Conservation (phyloP, 1,284 basidiomycete species). For the Cutaneotrichosporon daszewskae region DNA sequence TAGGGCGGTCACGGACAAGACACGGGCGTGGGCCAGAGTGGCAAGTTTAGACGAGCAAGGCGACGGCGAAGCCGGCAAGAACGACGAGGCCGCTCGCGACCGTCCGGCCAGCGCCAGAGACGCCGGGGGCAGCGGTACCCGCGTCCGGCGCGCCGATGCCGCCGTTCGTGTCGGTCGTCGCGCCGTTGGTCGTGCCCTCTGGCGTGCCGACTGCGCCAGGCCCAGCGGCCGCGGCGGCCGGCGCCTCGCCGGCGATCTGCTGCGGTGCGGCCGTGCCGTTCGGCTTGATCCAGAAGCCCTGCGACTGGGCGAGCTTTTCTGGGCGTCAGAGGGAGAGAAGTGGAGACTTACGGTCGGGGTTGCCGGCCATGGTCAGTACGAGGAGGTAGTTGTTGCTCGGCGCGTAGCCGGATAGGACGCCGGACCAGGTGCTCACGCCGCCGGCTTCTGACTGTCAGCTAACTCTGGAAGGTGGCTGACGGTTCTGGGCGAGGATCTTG, state of each 20-base stretch:
- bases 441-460: conserved; percentile 4
- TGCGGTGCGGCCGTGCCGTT: conserved; percentile 8
- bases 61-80: too few species aligned
- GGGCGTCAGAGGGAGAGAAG: conserved; percentile 71
- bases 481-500: conserved; percentile 9
- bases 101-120: too few species aligned
- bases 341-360: conserved; percentile 7
- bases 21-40: too few species aligned
- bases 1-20: too few species aligned
- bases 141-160: too few species aligned
- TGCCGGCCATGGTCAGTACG: conserved; percentile 3
- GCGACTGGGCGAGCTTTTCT: conserved; percentile 65
- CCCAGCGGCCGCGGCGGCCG: not conserved
- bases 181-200: not conserved
- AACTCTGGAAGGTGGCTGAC: not conserved
- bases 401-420: conserved; percentile 1
- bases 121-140: too few species aligned
- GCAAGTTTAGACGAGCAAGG: too few species aligned
- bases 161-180: not conserved
- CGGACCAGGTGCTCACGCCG: conserved; percentile 5
- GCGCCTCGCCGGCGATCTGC: conserved; percentile 1
- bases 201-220: not conserved
- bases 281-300: conserved; percentile 16
- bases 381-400: conserved; percentile 11
- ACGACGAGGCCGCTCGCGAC: too few species aligned